Conservation (phyloP, 306 rosid genomes). For the Vigna unguiculata region DNA sequence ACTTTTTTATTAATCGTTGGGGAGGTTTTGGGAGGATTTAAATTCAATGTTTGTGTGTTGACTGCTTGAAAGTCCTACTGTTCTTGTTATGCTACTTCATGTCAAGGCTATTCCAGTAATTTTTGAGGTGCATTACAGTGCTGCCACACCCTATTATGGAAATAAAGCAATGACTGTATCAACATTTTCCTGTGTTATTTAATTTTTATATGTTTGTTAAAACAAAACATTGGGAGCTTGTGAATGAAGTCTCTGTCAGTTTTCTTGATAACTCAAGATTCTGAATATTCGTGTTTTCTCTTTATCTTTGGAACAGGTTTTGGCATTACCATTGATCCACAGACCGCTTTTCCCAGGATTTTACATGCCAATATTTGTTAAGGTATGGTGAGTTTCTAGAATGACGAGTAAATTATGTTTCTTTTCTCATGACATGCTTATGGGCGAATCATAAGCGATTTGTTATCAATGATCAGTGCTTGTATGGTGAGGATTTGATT, state of each 20-base stretch:
- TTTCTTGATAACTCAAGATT: conserved; percentile 28
- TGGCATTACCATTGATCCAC: conserved; percentile 95
- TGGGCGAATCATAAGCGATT: conserved; percentile 29
- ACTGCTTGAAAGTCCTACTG: conserved; percentile 12
- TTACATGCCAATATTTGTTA: conserved; percentile 97
- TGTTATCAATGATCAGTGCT: conserved; percentile 27
- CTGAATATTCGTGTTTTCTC: conserved; percentile 9
- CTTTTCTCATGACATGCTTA: conserved; percentile 16
- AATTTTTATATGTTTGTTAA: not conserved
- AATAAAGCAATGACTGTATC: not conserved
- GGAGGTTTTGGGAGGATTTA: not conserved
- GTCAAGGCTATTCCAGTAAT: not conserved
- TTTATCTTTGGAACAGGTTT: conserved; percentile 67
- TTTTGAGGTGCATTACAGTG: conserved; percentile 26
- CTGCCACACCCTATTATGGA: not conserved
- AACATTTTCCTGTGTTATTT: not conserved
- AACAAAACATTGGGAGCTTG: conserved; percentile 24
- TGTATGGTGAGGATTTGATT: conserved; percentile 15
- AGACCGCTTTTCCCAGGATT: conserved; percentile 98
- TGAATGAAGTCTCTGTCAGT: conserved; percentile 9
- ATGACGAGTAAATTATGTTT: conserved; percentile 12
- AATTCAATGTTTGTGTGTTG: conserved; percentile 3
- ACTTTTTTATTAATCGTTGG: conserved; percentile 6
- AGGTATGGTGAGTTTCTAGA: conserved; percentile 62
- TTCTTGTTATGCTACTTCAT: conserved; percentile 2